These are phyloP conservation scores for Cnidoscolus chayamansa DNA, from an alignment of 441 rosid genomes.

Conservation along the genomic window DNA sequence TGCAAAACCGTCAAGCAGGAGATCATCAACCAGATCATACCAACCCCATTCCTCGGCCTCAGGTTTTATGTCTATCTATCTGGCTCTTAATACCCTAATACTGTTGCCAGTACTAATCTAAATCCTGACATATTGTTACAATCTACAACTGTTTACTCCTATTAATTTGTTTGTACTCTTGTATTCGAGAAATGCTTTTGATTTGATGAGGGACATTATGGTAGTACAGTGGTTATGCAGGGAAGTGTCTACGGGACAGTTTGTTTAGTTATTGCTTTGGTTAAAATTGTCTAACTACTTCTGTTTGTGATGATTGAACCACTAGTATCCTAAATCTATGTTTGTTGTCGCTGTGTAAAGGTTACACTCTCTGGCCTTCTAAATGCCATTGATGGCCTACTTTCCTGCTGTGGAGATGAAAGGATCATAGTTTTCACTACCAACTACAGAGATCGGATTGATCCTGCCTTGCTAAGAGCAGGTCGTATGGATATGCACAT, in stretches of 20 bases:
- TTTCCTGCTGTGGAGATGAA: conserved; percentile 43
- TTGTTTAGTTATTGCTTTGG: not conserved
- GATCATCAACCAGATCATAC: not conserved
- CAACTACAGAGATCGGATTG: conserved; percentile 38
- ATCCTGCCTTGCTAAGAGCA: conserved; percentile 38
- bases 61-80: conserved; percentile 14
- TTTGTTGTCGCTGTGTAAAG: conserved; percentile 18
- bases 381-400: conserved; percentile 42
- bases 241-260: not conserved
- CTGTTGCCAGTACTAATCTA: not conserved
- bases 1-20: conserved; percentile 35
- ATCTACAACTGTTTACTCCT: not conserved
- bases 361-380: conserved; percentile 41
- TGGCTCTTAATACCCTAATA: not conserved
- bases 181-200: not conserved
- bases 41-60: conserved; percentile 8
- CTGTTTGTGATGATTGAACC: conserved; percentile 7
- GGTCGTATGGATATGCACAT: conserved; percentile 51
- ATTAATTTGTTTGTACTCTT: not conserved
- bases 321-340: not conserved
- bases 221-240: not conserved
- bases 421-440: conserved; percentile 42
- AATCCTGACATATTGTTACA: not conserved
- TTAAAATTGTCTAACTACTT: not conserved
- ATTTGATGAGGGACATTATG: not conserved